These are phyloP conservation scores for Geranium rotundifolium DNA, from an alignment of 345 rosid genomes.

Conservation along the genomic window DNA sequence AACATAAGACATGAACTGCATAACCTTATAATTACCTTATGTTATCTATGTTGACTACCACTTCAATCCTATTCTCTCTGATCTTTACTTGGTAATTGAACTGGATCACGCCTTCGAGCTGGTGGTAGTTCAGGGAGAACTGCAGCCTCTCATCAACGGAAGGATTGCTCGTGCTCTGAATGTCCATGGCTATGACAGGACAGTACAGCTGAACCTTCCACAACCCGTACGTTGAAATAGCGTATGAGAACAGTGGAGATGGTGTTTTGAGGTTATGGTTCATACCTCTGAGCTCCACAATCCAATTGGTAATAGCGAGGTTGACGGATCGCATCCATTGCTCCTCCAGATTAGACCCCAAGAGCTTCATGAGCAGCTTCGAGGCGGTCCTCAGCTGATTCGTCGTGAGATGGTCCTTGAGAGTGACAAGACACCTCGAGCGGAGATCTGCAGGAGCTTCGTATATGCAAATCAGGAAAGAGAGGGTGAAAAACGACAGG, in stretches of 20 bases:
- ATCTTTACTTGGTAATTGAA: conserved; percentile 44
- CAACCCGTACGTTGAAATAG: conserved; percentile 45
- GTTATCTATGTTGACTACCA: conserved; percentile 59
- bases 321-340: conserved; percentile 81
- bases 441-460: conserved; percentile 67
- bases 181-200: conserved; percentile 73
- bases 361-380: conserved; percentile 47
- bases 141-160: conserved; percentile 43
- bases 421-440: conserved; percentile 32
- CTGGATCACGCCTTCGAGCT: conserved; percentile 79
- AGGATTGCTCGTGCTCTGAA: conserved; percentile 36
- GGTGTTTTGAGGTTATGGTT: conserved; percentile 35
- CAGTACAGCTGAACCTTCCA: conserved; percentile 86
- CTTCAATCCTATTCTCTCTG: conserved; percentile 48
- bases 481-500: conserved; percentile 51
- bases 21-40: conserved; percentile 35
- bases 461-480: conserved; percentile 56
- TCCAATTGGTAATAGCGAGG: conserved; percentile 82
- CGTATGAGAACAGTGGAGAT: conserved; percentile 67
- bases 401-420: conserved; percentile 41
- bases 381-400: conserved; percentile 37
- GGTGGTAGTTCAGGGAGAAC: conserved; percentile 77
- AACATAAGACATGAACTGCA: no score
- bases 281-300: conserved; percentile 33
- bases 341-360: conserved; percentile 76